Conservation (phyloP, 2,329 filamentous ascomycete species). For the Colletotrichum sp. region DNA sequence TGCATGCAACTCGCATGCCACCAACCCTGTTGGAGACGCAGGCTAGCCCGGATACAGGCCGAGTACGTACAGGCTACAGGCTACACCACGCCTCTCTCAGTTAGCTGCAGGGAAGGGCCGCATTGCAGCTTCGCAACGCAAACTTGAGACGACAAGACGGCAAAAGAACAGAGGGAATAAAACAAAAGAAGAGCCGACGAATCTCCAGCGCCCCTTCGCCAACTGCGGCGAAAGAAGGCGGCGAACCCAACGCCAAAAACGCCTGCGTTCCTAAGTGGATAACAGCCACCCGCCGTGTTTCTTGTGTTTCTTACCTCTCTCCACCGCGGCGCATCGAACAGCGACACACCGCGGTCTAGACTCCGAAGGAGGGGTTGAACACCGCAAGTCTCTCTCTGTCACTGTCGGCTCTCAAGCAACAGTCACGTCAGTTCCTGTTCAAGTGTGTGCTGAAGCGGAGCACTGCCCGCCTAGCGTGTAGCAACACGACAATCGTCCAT, state of each 20-base stretch:
- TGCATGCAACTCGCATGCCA: not conserved
- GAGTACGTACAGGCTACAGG: not conserved
- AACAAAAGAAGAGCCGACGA: not conserved
- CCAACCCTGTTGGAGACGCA: not conserved
- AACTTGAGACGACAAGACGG: conserved; percentile 14
- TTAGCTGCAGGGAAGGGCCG: conserved; percentile 16
- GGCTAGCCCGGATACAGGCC: not conserved
- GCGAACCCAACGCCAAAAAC: not conserved
- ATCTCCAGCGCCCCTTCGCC: not conserved
- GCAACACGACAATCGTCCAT: not conserved
- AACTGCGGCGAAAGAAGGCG: not conserved
- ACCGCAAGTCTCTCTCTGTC: not conserved
- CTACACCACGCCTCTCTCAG: not conserved
- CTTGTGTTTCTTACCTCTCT: not conserved
- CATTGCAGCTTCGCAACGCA: conserved; percentile 6
- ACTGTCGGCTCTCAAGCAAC: not conserved
- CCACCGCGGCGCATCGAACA: not conserved
- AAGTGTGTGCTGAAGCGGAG: not conserved
- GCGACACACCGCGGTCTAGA: conserved; percentile 1
- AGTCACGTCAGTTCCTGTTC: not conserved
- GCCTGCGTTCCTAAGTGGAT: not conserved
- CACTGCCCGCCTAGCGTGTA: not conserved
- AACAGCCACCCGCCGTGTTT: not conserved
- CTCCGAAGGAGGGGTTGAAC: not conserved
- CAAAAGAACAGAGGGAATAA: not conserved